Percentiles rank a stretch among this genome's conserved stretches.
Conservation (phyloP, 208 protist genomes). For the Sergeia podlipaevii region DNA sequence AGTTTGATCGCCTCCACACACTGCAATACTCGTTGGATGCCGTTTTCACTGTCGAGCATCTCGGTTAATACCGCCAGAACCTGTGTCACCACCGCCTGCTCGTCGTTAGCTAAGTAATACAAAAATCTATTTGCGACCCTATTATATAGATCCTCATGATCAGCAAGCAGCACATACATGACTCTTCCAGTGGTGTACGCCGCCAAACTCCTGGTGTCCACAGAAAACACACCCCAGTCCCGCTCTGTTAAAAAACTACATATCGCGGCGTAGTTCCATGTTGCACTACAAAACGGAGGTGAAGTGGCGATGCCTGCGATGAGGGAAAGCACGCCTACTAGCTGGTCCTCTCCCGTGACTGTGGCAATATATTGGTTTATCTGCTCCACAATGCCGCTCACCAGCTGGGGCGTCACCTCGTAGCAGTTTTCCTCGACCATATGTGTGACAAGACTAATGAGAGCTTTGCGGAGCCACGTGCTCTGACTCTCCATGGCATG, state of each 20-base stretch:
- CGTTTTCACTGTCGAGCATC: constrained; percentile 18
- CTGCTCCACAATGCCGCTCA: constrained; percentile 29
- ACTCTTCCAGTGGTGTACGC: constrained; percentile 37
- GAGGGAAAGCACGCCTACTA: constrained; percentile 54
- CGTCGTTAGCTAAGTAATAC: constrained; percentile 27
- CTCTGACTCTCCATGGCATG: constrained; percentile 47
- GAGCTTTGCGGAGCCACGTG: constrained; percentile 60
- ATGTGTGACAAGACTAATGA: constrained; percentile 47
- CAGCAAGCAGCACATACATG: constrained; percentile 11
- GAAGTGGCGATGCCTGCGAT: constrained; percentile 41
- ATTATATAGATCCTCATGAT: constrained; percentile 27
- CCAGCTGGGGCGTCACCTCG: constrained; percentile 52
- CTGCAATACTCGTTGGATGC: constrained; percentile 10
- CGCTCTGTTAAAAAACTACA: constrained; percentile 46
- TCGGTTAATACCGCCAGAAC: constrained; percentile 24
- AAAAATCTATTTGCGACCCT: constrained; percentile 20
- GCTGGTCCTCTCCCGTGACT: constrained; percentile 35
- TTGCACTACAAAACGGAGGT: constrained; percentile 35
- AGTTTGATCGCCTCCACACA: constrained; percentile 28
- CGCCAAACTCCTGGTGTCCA: constrained; percentile 37
- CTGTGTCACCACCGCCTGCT: constrained; percentile 25
- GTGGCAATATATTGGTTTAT: constrained; percentile 42
- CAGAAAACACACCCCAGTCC: constrained; percentile 39
- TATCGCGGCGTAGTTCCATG: constrained; percentile 57
- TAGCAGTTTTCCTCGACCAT: constrained; percentile 73